These are phyloP conservation scores for Zygosaccharomyces kombuchaensis DNA, from an alignment of 805 yeast genomes.

Conservation along the genomic window DNA sequence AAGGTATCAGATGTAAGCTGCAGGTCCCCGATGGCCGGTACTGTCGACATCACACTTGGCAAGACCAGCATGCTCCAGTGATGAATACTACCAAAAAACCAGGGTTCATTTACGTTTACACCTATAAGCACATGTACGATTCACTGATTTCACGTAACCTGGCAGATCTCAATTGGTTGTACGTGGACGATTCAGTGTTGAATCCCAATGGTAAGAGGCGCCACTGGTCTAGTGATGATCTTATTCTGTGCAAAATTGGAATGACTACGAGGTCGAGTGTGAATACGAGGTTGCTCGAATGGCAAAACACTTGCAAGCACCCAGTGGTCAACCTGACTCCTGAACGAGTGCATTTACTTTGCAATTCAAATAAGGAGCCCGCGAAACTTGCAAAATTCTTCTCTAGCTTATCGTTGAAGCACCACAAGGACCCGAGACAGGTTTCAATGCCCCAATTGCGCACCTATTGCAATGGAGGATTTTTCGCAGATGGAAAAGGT, in stretches of 20 bases:
- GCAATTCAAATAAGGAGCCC: neutral
- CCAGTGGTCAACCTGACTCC: constrained; percentile 28
- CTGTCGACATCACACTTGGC: constrained; percentile 24
- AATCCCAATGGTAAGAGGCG: constrained; percentile 4
- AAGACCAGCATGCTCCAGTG: constrained; percentile 8
- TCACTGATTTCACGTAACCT: constrained; percentile 6
- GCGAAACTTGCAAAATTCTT: constrained; percentile 10
- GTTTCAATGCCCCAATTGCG: neutral
- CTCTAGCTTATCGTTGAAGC: constrained; percentile 12
- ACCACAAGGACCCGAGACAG: neutral
- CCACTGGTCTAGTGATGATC: constrained; percentile 19
- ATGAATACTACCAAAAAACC: constrained; percentile 5
- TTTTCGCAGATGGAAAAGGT: constrained; percentile 19
- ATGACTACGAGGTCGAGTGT: constrained; percentile 30
- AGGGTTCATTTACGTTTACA: constrained; percentile 30
- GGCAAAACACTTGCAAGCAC: constrained; percentile 29
- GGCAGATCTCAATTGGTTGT: constrained; percentile 18
- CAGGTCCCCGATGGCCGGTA: constrained; percentile 10
- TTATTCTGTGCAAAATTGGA: constrained; percentile 31
- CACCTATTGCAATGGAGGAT: constrained; percentile 27
- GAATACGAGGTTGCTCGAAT: constrained; percentile 25
- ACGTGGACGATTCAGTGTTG: constrained; percentile 21
- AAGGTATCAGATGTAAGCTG: constrained; percentile 21
- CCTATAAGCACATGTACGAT: constrained; percentile 23
- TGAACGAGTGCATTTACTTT: constrained; percentile 12